Evolutionary conservation across 495 filamentous ascomycete species (phyloP), one percentile per base, ranked within the genome.

Genomic region (Staphylotrichum longicolle): DNA sequence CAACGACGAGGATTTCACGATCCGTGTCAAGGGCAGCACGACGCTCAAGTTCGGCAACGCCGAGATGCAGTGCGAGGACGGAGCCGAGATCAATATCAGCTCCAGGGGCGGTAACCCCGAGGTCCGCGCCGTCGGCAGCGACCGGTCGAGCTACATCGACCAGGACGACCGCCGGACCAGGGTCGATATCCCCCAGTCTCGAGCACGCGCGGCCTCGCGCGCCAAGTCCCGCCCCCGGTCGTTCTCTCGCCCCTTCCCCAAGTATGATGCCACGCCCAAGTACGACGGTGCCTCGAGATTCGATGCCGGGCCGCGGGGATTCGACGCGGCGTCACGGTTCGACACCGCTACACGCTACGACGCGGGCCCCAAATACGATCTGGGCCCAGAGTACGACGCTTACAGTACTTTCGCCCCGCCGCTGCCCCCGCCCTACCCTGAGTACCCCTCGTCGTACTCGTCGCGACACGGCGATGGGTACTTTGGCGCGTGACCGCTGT

Each of bases 1-100:
- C 50, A 69, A 74, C 47, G 78, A 80, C 54, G 80, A 84, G 48
- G 80, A 82, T 62, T 72, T 82, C 34, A 84, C 81, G 10, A 82
- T 83, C 66, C 78, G 78, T 45, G 75, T 83, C 44, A 75, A 78
- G 40, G 80, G 79, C 4, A 77, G 67, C 50, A 71, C 77, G 20
- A 70, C 74, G 14, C 74, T 81, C 57, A 75, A 78, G 59, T 70
- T 80, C n/a, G 77, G 74, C 45, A 75, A 76, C 34, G 75, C 80
- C 32, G 77, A 82, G 60, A 81, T 83, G 63, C 74, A 82, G 61
- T 82, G 79, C 67, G 68, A 64, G 39, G 80, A 82, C 15, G 81
- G 78, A 14, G 77, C 79, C 40, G 78, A 82, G 61, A 80, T 83
- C 66, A 81, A 78, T 64, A 79, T 83, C 68, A 72, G 67, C 57